Evolutionary conservation across 805 yeast genomes (phyloP).

Genomic region (Candida arabinofermentans): DNA sequence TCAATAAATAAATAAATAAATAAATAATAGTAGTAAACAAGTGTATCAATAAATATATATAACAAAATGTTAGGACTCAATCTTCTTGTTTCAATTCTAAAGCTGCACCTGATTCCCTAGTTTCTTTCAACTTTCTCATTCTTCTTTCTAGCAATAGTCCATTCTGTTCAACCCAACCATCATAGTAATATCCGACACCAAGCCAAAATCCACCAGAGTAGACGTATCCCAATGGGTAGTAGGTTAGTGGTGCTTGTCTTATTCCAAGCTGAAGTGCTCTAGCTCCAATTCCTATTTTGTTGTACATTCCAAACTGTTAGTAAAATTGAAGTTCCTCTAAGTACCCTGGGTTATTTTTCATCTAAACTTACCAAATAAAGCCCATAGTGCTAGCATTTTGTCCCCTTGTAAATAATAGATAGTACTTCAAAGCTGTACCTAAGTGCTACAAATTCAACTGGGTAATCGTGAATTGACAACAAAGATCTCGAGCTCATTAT

Average conservation of each 20-base stretch:
- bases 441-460: too few relatives aligned
- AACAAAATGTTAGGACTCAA: background rate
- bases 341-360: background rate
- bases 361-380: constrained; percentile 34
- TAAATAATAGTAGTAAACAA: too few relatives aligned
- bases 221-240: constrained; percentile 37
- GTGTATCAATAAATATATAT: background rate
- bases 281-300: constrained; percentile 36
- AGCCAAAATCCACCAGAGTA: constrained; percentile 43
- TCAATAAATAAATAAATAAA: background rate
- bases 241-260: constrained; percentile 35
- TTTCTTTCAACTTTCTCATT: constrained; percentile 32
- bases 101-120: constrained; percentile 29
- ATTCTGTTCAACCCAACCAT: constrained; percentile 35
- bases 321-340: background rate
- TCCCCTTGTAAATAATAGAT: too few relatives aligned
- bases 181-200: constrained; percentile 37
- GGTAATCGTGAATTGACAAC: too few relatives aligned
- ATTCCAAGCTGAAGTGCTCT: constrained; percentile 44
- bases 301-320: background rate
- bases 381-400: constrained; percentile 33
- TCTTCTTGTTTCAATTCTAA: constrained; percentile 10
- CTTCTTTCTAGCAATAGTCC: constrained; percentile 36
- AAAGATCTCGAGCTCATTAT: too few relatives aligned
- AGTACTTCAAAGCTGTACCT: too few relatives aligned